Percentiles rank a stretch among this genome's conserved stretches.
These are phyloP conservation scores for Sphagnum tenellum DNA, from an alignment of 225 moss, liverwort and hornwort species.

Conservation along the genomic window DNA sequence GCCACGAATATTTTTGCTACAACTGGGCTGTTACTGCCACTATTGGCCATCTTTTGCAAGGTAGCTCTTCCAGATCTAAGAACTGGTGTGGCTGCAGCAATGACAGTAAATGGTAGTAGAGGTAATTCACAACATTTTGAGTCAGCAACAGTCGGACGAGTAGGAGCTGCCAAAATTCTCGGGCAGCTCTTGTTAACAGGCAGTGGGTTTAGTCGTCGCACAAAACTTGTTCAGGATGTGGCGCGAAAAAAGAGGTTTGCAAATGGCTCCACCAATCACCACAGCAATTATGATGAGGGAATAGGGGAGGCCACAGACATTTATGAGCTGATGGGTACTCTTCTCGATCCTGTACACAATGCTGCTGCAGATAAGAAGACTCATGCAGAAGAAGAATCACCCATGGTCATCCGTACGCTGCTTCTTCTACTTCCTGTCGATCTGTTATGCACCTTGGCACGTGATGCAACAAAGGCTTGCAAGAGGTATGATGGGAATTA, in stretches of 20 bases:
- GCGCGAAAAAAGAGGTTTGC: constrained; percentile 61
- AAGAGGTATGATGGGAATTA: constrained; percentile 61
- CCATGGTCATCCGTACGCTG: constrained; percentile 59
- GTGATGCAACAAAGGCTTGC: constrained; percentile 80
- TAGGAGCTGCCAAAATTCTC: constrained; percentile 74
- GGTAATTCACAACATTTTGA: too few species aligned
- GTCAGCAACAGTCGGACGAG: constrained; percentile 38
- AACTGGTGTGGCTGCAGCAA: constrained; percentile 6
- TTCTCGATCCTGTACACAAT: not conserved
- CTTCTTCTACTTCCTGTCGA: constrained; percentile 79
- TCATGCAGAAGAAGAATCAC: constrained; percentile 24
- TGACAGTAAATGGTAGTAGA: constrained; percentile 1
- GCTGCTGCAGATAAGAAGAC: constrained; percentile 47
- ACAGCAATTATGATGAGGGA: constrained; percentile 43
- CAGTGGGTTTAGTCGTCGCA: constrained; percentile 91
- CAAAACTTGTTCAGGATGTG: constrained; percentile 80
- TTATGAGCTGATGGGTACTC: constrained; percentile 72
- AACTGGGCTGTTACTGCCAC: constrained; percentile 60
- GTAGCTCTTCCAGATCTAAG: constrained; percentile 53
- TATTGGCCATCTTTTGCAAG: constrained; percentile 75
- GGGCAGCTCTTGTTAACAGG: constrained; percentile 91
- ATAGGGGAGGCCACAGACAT: constrained; percentile 93
- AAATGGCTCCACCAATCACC: constrained; percentile 77
- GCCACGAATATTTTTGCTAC: constrained; percentile 75
- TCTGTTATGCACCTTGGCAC: constrained; percentile 73